Base-by-base conservation (phyloP, 2,329 filamentous ascomycete species). In the Exophiala viscosa region DNA sequence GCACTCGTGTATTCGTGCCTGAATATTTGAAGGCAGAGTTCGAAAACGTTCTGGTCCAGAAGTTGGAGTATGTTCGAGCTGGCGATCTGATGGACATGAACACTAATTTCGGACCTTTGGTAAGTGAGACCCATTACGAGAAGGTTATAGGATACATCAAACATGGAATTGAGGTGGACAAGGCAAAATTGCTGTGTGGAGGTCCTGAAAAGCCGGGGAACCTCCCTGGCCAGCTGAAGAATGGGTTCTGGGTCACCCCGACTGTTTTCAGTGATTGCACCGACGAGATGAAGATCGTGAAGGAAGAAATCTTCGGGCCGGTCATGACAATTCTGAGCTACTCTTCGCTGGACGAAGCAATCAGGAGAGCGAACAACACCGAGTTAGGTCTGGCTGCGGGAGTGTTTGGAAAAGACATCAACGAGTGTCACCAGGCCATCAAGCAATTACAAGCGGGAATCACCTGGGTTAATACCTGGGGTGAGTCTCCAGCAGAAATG, bases 391-490 rank as follows among this genome's bases (percentile, higher is more conserved):
- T 95, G 2, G 90, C 90, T 0, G 90, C 89, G 0, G 90, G 90
- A 15, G 87, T 95, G 1, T 92, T 95, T 61, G 88, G 88, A 0
- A 81, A 80, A 53, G 82, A 95, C 60, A 70, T 95, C 47, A 86
- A 88, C 62, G 66, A 79, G 43, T 90, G 87, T 50, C 88, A 95
- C 64, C 75, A 80, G 39, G 80, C 92, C 1, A 77, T 92, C 38
- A 78, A 80, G 18, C 78, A 82, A 64, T 73, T 95, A 4, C 80
- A 95, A 66, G 89, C 89, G 0, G 90, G 90, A 32, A 95, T 95
- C 64, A 95, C 88, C 1, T 95, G 90, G 90, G 79, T 95, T 47
- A 95, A 95, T 69, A 90, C 88, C 0, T 95, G 90, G 90, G 90
- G 90, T n/a, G 90, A 95, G 73, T 86, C 81, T 44, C 90, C 90